Conservation (phyloP, 2,329 filamentous ascomycete genomes). For the Cladophialophora immunda region DNA sequence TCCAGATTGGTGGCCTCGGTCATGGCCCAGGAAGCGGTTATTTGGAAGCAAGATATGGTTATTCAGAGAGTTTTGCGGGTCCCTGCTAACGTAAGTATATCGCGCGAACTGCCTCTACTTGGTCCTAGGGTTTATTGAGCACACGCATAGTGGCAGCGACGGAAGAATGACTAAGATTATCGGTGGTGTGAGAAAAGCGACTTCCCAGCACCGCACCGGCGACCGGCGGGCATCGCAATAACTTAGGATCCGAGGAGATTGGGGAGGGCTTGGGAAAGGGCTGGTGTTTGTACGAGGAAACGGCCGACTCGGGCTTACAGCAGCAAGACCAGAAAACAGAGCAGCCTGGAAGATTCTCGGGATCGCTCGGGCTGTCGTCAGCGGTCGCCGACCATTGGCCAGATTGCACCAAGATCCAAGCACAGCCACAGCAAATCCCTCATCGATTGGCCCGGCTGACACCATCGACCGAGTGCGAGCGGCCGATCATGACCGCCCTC, state of each 20-base stretch:
- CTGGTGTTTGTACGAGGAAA: conserved; percentile 7
- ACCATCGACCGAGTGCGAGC: no score
- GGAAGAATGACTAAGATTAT: conserved; percentile 15
- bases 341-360: conserved; percentile 28
- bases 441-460: conserved; percentile 6
- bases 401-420: neutral
- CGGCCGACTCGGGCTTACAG: conserved; percentile 16
- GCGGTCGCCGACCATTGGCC: conserved; percentile 9
- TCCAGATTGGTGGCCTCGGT: neutral
- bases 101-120: neutral
- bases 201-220: neutral
- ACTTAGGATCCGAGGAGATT: conserved; percentile 18
- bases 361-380: conserved; percentile 22
- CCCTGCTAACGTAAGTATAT: conserved; percentile 23
- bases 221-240: conserved; percentile 13
- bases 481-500: conserved; percentile 11
- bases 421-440: conserved; percentile 27
- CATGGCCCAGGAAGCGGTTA: neutral
- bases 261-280: neutral
- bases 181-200: conserved; percentile 1
- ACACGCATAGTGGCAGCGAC: neutral
- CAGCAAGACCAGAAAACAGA: conserved; percentile 14
- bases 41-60: conserved; percentile 9
- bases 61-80: neutral
- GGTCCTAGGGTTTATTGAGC: neutral